Evolutionary conservation across 805 yeast species (phyloP), one percentile per base, ranked within the genome.

Genomic region (Yueomyces sp.): DNA sequence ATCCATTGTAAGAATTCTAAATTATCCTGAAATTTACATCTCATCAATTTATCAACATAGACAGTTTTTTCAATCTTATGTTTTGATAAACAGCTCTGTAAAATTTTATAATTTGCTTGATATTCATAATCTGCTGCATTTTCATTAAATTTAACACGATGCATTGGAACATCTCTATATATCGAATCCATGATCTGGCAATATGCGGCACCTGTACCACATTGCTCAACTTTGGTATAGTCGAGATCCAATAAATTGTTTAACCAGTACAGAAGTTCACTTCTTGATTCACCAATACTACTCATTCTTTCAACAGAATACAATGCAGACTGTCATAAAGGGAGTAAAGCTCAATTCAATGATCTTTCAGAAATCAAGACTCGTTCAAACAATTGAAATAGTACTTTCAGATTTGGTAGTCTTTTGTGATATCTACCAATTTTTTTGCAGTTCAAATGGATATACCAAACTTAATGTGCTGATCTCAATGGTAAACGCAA

Each of bases 201-300:
- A 59, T 85, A 90, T 1, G 86, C 90, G 1, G 96, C 96, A 2
- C 99, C 99, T 2, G 83, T 76, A 19, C 99, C 99, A 57, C 96
- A 81, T 62, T 88, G 88, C 58, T 92, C 98, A 2, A 92, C 81
- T 57, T 83, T 85, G 36, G 77, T 69, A 53, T 84, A 76, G 48
- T 77, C 68, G 38, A 87, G 62, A 39, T 73, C 73, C 40, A 86
- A 68, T 3, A 84, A 72, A 38, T 74, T 69, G 56, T 90, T 90
- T 51, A 92, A 69, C 97, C 97, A 92, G 44, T 72, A 73, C 44
- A 92, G 64, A 19, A 92, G 71, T 53, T 86, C 96, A 39, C 80
- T 76, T 53, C 97, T 76, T 5, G 95, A 84, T 54, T 84, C 94
- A 4, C 85, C 85, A 50, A 75, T 52, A 39, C 60, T 56, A 36